A percentile compares a stretch with the other conserved stretches of the same genome.
Evolutionary conservation across 2,329 filamentous ascomycete genomes (phyloP).

Genomic region (Penicillium vulpinum): DNA sequence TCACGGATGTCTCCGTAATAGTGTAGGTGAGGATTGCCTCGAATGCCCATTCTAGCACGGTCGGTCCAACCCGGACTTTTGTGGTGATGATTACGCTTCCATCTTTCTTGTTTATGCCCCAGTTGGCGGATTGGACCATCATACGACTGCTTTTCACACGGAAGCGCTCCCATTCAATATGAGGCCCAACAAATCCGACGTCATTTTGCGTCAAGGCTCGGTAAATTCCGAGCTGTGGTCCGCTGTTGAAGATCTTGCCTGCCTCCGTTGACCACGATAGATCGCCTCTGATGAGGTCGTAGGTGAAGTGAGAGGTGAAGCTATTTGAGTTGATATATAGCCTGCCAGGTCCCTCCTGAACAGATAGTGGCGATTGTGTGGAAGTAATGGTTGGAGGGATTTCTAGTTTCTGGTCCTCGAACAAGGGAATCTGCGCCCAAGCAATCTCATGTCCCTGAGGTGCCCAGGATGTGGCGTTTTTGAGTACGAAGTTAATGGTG

Average conservation of each 20-base stretch:
- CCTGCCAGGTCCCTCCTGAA: constrained; percentile 4
- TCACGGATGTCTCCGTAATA: constrained; percentile 40
- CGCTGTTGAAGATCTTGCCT: constrained; percentile 38
- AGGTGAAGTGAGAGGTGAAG: constrained; percentile 27
- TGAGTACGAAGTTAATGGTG: constrained; percentile 48
- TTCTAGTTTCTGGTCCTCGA: not conserved
- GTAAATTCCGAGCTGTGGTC: constrained; percentile 53
- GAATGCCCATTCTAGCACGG: constrained; percentile 62
- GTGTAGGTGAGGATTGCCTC: constrained; percentile 54
- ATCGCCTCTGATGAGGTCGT: constrained; percentile 49
- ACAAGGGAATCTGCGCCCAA: constrained; percentile 48
- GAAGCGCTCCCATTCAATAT: constrained; percentile 58
- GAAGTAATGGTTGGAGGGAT: not conserved
- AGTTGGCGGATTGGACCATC: constrained; percentile 33
- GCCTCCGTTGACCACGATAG: constrained; percentile 35
- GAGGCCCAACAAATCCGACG: constrained; percentile 48
- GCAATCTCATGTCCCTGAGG: constrained; percentile 56
- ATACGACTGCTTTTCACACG: constrained; percentile 38
- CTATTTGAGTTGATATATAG: constrained; percentile 9
- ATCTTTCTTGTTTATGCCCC: constrained; percentile 21
- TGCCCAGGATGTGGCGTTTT: constrained; percentile 53
- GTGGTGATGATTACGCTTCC: constrained; percentile 42
- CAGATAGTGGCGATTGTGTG: not conserved
- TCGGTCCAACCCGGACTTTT: constrained; percentile 56
- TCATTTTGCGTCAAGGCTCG: constrained; percentile 68